Evolutionary conservation across 805 yeast species (phyloP).

Genomic region (Teunomyces gatunensis): DNA sequence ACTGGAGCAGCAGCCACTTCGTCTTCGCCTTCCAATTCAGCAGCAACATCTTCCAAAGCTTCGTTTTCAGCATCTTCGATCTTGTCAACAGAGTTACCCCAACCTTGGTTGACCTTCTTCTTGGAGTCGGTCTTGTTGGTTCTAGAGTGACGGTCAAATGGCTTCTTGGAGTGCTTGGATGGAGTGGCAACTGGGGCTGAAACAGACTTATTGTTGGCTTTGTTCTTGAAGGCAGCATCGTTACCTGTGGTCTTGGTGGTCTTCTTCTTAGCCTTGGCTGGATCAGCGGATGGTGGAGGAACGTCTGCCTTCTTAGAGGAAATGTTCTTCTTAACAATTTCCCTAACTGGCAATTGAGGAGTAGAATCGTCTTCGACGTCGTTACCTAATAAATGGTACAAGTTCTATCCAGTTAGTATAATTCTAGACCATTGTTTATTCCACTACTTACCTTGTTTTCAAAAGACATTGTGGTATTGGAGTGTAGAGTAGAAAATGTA

Average conservation of each 20-base stretch:
- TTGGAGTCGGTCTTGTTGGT: conserved; percentile 79
- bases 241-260: conserved; percentile 74
- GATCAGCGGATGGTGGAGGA: conserved; percentile 79
- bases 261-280: conserved; percentile 72
- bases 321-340: conserved; percentile 76
- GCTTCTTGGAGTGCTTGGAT: conserved; percentile 53
- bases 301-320: conserved; percentile 85
- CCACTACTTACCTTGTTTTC: conserved; percentile 45
- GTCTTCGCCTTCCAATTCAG: conserved; percentile 37
- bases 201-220: conserved; percentile 64
- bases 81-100: conserved; percentile 74
- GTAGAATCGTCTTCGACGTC: conserved; percentile 79
- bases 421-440: background rate
- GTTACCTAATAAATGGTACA: conserved; percentile 81
- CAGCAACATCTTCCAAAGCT: conserved; percentile 40
- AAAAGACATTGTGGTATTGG: conserved; percentile 36
- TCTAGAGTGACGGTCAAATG: conserved; percentile 84
- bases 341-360: conserved; percentile 59
- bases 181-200: conserved; percentile 54
- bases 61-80: conserved; percentile 68
- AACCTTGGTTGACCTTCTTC: conserved; percentile 80
- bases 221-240: conserved; percentile 78
- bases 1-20: conserved; percentile 48
- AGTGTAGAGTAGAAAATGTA: conserved; percentile 4
- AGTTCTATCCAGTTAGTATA: conserved; percentile 49